Percentiles rank a stretch among this genome's conserved stretches.
Evolutionary conservation across 352 stramenopile genomes (phyloP).

Genomic region (Pythium insidiosum): DNA sequence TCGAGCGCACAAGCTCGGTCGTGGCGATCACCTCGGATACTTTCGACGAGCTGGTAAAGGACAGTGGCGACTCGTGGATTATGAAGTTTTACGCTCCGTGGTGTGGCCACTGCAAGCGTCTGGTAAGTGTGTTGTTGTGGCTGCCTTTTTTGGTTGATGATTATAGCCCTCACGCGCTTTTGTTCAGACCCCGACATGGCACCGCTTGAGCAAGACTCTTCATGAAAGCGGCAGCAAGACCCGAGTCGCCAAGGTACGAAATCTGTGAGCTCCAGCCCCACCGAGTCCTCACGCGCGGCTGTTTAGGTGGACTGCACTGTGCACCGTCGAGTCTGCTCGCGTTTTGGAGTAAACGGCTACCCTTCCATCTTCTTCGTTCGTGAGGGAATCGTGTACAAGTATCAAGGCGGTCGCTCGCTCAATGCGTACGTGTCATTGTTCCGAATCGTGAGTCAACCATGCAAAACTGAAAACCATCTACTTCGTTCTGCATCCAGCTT

Average conservation of each 20-base stretch:
- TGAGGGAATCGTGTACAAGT: slow-evolving; percentile 68
- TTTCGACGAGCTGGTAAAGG: slow-evolving; percentile 35
- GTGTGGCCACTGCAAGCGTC: slow-evolving; percentile 76
- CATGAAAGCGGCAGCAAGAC: slow-evolving; percentile 50
- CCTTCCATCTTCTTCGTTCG: slow-evolving; percentile 73
- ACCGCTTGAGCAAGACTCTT: slow-evolving; percentile 63
- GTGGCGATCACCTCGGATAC: slow-evolving; percentile 15
- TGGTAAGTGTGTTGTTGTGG: slow-evolving; percentile 27
- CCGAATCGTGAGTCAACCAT: background rate
- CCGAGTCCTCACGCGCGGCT: background rate
- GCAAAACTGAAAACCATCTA: background rate
- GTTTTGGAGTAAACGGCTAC: slow-evolving; percentile 76
- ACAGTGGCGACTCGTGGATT: slow-evolving; percentile 54
- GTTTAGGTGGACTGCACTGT: slow-evolving; percentile 51
- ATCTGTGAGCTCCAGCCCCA: background rate
- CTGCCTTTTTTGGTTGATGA: background rate
- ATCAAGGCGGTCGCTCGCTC: slow-evolving; percentile 59
- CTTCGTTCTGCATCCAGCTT: slow-evolving; percentile 6
- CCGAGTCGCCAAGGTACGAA: slow-evolving; percentile 47
- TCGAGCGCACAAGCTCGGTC: slow-evolving; percentile 17
- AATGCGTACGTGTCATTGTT: slow-evolving; percentile 31
- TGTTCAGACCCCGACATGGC: slow-evolving; percentile 41
- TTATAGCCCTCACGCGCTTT: background rate
- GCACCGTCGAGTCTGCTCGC: slow-evolving; percentile 74
- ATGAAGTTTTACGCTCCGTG: slow-evolving; percentile 82